A percentile compares a stretch with the other conserved stretches of the same genome.
These are phyloP conservation scores for Adansonia gregorii DNA, from an alignment of 441 rosid species.

Conservation along the genomic window DNA sequence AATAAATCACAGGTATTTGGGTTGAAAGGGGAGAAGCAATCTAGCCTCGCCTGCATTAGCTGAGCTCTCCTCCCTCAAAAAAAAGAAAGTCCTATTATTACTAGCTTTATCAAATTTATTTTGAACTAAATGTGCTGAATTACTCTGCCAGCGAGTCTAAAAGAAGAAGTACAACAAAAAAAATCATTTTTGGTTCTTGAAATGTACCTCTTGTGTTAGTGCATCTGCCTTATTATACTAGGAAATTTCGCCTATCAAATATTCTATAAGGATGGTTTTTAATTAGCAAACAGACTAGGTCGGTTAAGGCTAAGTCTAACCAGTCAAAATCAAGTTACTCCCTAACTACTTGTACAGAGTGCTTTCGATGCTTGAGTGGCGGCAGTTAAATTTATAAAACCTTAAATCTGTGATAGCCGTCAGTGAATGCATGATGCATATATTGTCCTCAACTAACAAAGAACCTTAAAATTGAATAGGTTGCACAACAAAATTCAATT, in stretches of 20 bases:
- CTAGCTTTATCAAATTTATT: neutral
- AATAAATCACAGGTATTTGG: neutral
- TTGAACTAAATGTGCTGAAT: neutral
- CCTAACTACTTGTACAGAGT: neutral
- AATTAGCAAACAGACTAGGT: neutral
- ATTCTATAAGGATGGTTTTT: neutral
- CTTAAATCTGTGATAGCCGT: neutral
- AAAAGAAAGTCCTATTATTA: neutral
- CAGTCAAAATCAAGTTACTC: neutral
- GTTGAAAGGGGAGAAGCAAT: neutral
- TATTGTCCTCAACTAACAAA: neutral
- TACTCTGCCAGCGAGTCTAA: neutral
- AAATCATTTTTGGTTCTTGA: neutral
- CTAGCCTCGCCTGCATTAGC: neutral
- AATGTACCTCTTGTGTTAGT: neutral
- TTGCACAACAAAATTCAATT: neutral
- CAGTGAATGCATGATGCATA: neutral
- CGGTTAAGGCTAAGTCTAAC: neutral
- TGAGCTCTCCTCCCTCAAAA: neutral
- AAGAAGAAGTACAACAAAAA: neutral
- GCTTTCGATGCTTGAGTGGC: neutral
- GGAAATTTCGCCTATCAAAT: neutral
- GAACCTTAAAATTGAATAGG: conserved; percentile 5
- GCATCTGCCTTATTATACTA: neutral
- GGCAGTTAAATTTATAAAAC: neutral